These are phyloP conservation scores for Coemansia reversa DNA, from an alignment of 192 early-diverging fungal genomes.

Conservation along the genomic window DNA sequence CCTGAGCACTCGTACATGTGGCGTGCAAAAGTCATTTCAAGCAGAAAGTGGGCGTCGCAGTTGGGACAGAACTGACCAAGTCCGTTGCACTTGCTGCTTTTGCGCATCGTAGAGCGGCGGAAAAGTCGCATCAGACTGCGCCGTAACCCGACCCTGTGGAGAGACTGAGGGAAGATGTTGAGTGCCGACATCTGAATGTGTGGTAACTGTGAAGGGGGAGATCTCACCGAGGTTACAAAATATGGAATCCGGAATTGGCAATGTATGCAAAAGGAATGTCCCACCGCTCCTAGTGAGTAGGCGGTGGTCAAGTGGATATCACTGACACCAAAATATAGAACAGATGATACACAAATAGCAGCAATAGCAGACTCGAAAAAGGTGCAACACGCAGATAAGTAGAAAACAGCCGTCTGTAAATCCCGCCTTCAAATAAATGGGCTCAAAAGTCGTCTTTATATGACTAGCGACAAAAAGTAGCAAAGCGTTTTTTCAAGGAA, in stretches of 20 bases:
- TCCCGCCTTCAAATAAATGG: too few relatives aligned
- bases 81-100: slow-evolving; percentile 45
- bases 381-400: too few relatives aligned
- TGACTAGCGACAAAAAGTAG: too few relatives aligned
- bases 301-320: background rate
- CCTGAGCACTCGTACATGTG: slow-evolving; percentile 46
- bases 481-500: too few relatives aligned
- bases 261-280: background rate
- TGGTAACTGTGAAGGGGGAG: background rate
- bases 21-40: slow-evolving; percentile 53
- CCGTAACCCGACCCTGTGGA: slow-evolving; percentile 40
- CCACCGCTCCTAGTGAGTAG: background rate
- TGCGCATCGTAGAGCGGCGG: slow-evolving; percentile 36
- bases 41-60: slow-evolving; percentile 50
- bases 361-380: background rate
- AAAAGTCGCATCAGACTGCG: slow-evolving; percentile 48
- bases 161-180: slow-evolving; percentile 40
- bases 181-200: slow-evolving; percentile 26
- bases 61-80: slow-evolving; percentile 49
- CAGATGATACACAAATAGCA: background rate
- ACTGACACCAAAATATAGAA: background rate
- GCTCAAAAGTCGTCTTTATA: too few relatives aligned
- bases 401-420: too few relatives aligned
- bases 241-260: background rate
- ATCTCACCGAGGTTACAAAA: background rate